Evolutionary conservation across 208 protist genomes (phyloP).

Genomic region (Trichomonas vaginalis): DNA sequence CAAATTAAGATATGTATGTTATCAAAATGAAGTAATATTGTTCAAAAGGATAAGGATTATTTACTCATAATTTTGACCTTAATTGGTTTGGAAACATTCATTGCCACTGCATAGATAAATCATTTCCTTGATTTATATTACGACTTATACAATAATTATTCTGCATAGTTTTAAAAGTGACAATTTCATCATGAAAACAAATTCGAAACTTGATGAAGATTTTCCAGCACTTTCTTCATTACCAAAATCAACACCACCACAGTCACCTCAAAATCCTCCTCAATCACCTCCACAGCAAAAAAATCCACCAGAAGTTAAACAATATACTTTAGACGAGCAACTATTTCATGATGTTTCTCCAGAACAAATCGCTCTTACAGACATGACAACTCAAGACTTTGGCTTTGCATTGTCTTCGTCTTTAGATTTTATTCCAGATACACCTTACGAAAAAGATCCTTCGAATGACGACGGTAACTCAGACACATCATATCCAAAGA

Average conservation of each 20-base stretch:
- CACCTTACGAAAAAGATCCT: neutral
- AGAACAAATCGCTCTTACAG: neutral
- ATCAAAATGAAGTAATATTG: no score
- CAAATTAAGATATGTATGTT: no score
- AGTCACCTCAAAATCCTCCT: neutral
- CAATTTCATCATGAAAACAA: neutral
- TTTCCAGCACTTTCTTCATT: neutral
- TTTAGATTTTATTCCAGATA: neutral
- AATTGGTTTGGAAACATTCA: no score
- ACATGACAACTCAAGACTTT: neutral
- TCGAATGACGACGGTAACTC: neutral
- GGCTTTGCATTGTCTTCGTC: neutral
- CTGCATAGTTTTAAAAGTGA: no score
- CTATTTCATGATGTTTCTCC: neutral
- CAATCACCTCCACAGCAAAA: neutral
- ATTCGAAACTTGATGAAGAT: neutral
- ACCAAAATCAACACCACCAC: neutral
- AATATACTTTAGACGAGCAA: neutral
- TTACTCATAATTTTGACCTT: no score
- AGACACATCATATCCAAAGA: neutral
- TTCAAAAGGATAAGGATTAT: no score
- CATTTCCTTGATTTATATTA: no score
- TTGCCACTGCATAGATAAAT: no score
- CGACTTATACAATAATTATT: no score
- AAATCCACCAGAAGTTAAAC: neutral